Base-by-base conservation (phyloP, 768 basidiomycete species). In the Lentinula sp. region DNA sequence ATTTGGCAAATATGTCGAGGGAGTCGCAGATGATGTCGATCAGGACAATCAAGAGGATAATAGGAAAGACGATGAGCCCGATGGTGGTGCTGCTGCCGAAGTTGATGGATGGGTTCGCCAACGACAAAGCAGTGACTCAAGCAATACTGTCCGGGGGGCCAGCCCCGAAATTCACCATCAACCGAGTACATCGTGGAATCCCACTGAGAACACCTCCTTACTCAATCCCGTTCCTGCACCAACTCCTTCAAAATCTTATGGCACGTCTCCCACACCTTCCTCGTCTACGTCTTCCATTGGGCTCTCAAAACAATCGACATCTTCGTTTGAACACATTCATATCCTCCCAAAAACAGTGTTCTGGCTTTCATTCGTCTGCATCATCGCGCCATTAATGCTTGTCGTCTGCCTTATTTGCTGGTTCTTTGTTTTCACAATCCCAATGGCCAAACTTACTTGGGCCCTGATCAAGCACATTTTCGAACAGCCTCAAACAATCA, bases 381-480 rank as follows among this genome's bases (percentile, higher is more conserved):
- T 97, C 70, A 88, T 99, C 67, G 90, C 93, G 0, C 97, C 97
- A 5, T 75, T 93, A 63, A 87, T 98, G 82, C 81, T 97, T 58
- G 60, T 90, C 63, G 92, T 93, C 32, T 97, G 94, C 72, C 68
- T 92, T 64, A 75, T 93, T 56, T 98, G 97, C 75, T 99, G 95
- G 95, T 94, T 81, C n/a, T 80, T 94, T 62, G 87, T 99, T 62
- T 81, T 99, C 70, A 91, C 95, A 60, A 91, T 99, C 65, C 97
- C 97, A 3, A 99, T 99, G 97, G 97, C 95, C 35, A 96, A 90
- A 71, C 82, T 99, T 55, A 93, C 87, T 66, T 98, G 96, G 96
- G 92, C 86, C n/a, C 82, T 99, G 48, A 81, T 98, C 69, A 86
- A 87, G 50, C 82, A 91, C 70, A 80, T 99, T 55, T 86, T 88